Conservation (phyloP, 164 flowering plant species). For the Vitis labrusca region DNA sequence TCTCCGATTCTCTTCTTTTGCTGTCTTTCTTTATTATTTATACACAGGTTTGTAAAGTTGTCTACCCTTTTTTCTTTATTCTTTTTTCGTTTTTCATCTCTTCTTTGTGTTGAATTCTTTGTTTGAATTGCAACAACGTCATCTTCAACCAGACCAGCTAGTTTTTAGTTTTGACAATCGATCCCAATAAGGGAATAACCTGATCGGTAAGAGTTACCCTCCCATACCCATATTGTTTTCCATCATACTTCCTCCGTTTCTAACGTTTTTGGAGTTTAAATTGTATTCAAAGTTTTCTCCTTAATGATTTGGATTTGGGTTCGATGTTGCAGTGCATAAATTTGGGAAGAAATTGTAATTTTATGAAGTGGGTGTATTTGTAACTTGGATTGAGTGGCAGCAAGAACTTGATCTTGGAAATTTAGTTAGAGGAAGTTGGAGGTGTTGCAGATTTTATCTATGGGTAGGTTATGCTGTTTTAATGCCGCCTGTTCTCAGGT, state of each 20-base stretch:
- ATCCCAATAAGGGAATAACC: too few species aligned
- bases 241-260: too few species aligned
- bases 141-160: too few species aligned
- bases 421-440: conserved; percentile 5
- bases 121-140: not conserved
- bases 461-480: conserved; percentile 32
- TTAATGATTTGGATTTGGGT: not conserved
- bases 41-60: conserved; percentile 4
- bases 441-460: conserved; percentile 3
- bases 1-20: not conserved
- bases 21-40: not conserved
- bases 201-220: too few species aligned
- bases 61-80: conserved; percentile 2
- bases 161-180: too few species aligned
- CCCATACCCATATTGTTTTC: too few species aligned
- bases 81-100: not conserved
- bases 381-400: not conserved
- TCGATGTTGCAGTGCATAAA: conserved; percentile 16
- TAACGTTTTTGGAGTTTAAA: too few species aligned
- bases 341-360: not conserved
- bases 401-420: conserved; percentile 9
- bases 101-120: conserved; percentile 16
- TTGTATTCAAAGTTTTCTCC: not conserved
- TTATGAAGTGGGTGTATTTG: not conserved
- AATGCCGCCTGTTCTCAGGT: conserved; percentile 21